These are phyloP conservation scores for Botrytis fragariae DNA, from an alignment of 2,329 filamentous ascomycete species.

Conservation along the genomic window DNA sequence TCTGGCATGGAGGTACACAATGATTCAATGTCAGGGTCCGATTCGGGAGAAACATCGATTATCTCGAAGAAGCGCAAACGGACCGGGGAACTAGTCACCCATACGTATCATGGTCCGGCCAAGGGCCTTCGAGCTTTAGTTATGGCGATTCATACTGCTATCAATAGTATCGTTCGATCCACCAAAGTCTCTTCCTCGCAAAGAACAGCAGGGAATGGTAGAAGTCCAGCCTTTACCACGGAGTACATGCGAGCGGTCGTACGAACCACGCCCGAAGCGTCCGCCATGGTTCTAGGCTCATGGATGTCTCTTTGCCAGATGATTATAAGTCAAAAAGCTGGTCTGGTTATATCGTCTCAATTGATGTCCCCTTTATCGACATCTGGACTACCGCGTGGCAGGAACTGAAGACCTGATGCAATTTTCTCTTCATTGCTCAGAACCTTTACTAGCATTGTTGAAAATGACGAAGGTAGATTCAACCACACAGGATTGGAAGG, in stretches of 20 bases:
- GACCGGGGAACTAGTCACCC: constrained; percentile 30
- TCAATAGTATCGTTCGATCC: constrained; percentile 28
- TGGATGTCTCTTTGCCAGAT: constrained; percentile 36
- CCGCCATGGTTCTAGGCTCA: constrained; percentile 35
- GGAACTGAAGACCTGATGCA: constrained; percentile 29
- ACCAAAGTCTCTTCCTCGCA: constrained; percentile 21
- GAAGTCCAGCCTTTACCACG: constrained; percentile 29
- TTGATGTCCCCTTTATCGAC: constrained; percentile 36
- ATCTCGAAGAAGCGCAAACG: constrained; percentile 38
- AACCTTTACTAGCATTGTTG: constrained; percentile 34
- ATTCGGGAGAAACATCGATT: constrained; percentile 36
- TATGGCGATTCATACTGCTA: constrained; percentile 28
- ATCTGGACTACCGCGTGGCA: constrained; percentile 32
- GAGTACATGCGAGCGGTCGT: constrained; percentile 38
- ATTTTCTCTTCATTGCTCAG: constrained; percentile 39
- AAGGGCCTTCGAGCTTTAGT: constrained; percentile 23
- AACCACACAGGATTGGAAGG: constrained; percentile 25
- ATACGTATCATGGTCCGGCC: constrained; percentile 4
- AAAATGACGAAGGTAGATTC: constrained; percentile 20
- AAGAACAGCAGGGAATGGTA: constrained; percentile 14
- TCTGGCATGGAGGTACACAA: constrained; percentile 20
- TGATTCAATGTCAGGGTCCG: constrained; percentile 21
- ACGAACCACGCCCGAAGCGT: constrained; percentile 34
- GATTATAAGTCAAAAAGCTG: constrained; percentile 17
- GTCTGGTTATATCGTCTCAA: not conserved